A percentile compares a stretch with the other conserved stretches of the same genome.
These are phyloP conservation scores for Amaranthus cruentus DNA, from an alignment of 148 eudicot species.

Conservation along the genomic window DNA sequence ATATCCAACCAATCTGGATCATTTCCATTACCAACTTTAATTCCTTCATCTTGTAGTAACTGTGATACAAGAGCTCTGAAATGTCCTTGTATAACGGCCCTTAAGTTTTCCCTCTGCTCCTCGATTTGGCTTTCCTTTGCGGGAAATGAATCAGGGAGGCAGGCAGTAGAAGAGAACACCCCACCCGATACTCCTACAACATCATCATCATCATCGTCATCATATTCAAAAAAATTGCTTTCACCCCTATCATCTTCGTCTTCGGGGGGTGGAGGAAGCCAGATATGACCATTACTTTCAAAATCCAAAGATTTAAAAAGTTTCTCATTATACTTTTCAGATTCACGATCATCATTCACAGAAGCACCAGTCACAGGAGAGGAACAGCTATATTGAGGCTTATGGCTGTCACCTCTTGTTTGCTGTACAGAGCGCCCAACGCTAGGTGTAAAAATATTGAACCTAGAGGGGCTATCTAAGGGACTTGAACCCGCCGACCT, in stretches of 20 bases:
- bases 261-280: constrained; percentile 89
- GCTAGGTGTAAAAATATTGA: constrained; percentile 59
- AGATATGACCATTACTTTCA: constrained; percentile 63
- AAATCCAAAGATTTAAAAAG: constrained; percentile 57
- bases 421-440: constrained; percentile 59
- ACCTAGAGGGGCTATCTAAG: constrained; percentile 86
- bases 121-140: constrained; percentile 46
- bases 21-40: constrained; percentile 39
- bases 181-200: constrained; percentile 48
- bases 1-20: constrained; percentile 73
- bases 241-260: constrained; percentile 62
- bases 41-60: constrained; percentile 73
- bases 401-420: constrained; percentile 40
- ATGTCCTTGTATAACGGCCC: constrained; percentile 65
- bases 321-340: constrained; percentile 35
- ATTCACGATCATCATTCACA: constrained; percentile 32
- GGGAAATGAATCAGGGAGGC: constrained; percentile 32
- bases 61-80: constrained; percentile 95
- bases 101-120: constrained; percentile 49
- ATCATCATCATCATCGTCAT: constrained; percentile 43
- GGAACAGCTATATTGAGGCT: constrained; percentile 33
- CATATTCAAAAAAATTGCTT: constrained; percentile 55
- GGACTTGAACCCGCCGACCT: constrained; percentile 77
- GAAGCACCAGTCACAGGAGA: constrained; percentile 30
- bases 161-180: constrained; percentile 40